phyloP scores from a whole-genome alignment of 1,284 basidiomycete species.

The Sanghuangporus baumii region DNA sequence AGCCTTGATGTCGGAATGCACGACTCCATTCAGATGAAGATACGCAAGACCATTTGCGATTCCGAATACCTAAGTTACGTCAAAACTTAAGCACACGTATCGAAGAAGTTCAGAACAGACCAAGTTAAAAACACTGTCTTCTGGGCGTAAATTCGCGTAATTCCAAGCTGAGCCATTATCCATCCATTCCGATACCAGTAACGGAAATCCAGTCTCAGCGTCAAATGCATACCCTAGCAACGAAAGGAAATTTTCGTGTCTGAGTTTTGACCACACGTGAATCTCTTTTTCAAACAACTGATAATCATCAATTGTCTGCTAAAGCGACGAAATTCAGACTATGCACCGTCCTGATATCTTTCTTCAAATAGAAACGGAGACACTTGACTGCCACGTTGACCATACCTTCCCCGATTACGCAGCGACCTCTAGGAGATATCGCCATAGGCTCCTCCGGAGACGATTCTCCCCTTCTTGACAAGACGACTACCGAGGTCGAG shows the following conservation, averaged over 20 bases:
- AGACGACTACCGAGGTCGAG: not conserved
- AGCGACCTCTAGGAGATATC: not conserved
- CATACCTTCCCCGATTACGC: not conserved
- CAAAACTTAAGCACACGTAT: not conserved
- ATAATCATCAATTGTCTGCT: not conserved
- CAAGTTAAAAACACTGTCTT: not conserved
- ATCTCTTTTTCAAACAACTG: conserved; percentile 10
- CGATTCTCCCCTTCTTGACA: not conserved
- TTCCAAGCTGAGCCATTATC: conserved; percentile 3
- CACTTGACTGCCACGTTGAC: conserved; percentile 5
- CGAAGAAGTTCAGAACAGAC: not conserved
- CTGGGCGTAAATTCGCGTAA: not conserved
- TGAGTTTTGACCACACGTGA: conserved; percentile 12
- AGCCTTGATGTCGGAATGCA: conserved; percentile 12
- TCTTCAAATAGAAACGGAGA: not conserved
- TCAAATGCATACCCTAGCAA: conserved; percentile 6
- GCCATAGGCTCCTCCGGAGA: not conserved
- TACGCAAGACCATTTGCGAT: conserved; percentile 8
- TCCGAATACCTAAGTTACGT: not conserved
- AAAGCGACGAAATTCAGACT: too few species aligned
- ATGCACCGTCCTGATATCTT: too few species aligned
- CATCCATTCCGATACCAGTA: conserved; percentile 15
- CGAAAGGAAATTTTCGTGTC: conserved; percentile 11
- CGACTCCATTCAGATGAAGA: not conserved
- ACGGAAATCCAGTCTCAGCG: not conserved